Evolutionary conservation across 2,329 filamentous ascomycete genomes (phyloP).

Genomic region (Colletotrichum spinosum): DNA sequence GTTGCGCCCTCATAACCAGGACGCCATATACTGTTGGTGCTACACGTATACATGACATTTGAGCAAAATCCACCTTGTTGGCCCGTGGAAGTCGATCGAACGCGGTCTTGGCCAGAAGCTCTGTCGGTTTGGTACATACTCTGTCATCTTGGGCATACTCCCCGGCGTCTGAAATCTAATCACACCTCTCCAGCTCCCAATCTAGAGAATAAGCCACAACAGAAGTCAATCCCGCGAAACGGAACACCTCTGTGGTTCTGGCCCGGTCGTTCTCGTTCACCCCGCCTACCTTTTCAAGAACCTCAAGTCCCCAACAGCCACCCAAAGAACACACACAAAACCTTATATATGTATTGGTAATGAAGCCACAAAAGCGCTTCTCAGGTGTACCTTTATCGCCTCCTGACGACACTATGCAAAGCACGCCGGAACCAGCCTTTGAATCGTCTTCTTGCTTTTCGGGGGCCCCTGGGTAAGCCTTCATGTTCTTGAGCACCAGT

Average conservation of each 20-base stretch:
- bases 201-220: neutral
- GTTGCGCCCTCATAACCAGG: too few species aligned
- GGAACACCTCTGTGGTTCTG: neutral
- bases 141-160: neutral
- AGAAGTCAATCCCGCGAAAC: neutral
- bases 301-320: constrained; percentile 24
- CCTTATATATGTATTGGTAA: neutral
- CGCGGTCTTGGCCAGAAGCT: neutral
- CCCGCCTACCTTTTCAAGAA: constrained; percentile 17
- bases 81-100: too few species aligned
- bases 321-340: constrained; percentile 27
- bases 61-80: too few species aligned
- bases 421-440: constrained; percentile 27
- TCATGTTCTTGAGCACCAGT: neutral
- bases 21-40: too few species aligned
- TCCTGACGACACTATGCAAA: constrained; percentile 13
- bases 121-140: neutral
- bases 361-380: neutral
- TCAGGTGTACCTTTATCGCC: neutral
- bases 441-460: constrained; percentile 11
- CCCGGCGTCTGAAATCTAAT: too few species aligned
- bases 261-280: neutral
- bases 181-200: neutral
- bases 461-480: neutral
- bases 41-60: too few species aligned